Conservation (phyloP, 306 rosid genomes). For the Glycine tomentella region DNA sequence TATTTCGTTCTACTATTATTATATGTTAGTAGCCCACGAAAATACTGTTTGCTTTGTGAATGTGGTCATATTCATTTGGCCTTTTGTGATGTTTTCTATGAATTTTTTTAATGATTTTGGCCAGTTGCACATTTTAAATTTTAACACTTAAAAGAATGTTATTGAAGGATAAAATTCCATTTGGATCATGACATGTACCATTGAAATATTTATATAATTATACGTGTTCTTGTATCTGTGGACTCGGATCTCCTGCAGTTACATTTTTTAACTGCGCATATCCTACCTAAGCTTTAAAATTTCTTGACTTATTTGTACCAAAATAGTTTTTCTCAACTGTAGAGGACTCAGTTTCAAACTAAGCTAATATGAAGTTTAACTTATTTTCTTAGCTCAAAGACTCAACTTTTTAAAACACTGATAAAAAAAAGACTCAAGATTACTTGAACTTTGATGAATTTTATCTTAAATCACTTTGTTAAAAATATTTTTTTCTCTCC, state of each 20-base stretch:
- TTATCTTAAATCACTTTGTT: not conserved
- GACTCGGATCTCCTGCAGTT: not conserved
- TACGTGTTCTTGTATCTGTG: not conserved
- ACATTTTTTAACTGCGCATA: not conserved
- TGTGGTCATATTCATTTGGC: constrained; percentile 1
- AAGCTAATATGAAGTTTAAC: not conserved
- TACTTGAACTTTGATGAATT: not conserved
- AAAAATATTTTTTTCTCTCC: too few relatives aligned
- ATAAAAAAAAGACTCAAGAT: not conserved
- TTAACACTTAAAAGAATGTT: not conserved
- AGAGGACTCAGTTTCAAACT: not conserved
- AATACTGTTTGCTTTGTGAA: constrained; percentile 30
- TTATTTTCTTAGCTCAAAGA: not conserved
- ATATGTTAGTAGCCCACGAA: not conserved
- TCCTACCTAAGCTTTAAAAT: not conserved
- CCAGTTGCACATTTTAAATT: constrained; percentile 17
- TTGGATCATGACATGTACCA: not conserved
- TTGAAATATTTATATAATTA: not conserved
- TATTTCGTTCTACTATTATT: not conserved
- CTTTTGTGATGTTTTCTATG: constrained; percentile 5
- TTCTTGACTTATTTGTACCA: not conserved
- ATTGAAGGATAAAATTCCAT: not conserved
- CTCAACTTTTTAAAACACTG: not conserved
- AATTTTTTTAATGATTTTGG: constrained; percentile 1
- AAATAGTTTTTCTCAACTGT: not conserved